Evolutionary conservation across 192 early-diverging fungal genomes (phyloP).

Genomic region (Jimgerdemannia flammicorona): DNA sequence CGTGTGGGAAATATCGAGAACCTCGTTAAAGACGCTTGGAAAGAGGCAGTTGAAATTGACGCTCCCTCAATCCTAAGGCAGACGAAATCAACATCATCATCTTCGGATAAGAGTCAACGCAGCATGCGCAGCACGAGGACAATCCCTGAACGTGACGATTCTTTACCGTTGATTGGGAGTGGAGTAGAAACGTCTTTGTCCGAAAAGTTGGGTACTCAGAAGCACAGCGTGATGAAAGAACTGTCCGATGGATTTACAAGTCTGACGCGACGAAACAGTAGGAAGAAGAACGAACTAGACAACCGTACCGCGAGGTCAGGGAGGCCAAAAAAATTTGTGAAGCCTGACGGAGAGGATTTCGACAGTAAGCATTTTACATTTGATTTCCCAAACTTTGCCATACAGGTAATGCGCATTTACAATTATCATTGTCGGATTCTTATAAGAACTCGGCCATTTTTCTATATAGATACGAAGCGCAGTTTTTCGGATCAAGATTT

Average conservation of each 20-base stretch:
- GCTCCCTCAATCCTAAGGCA: conserved; percentile 7
- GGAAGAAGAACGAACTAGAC: conserved; percentile 14
- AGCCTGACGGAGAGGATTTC: conserved; percentile 8
- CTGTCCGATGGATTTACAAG: conserved; percentile 17
- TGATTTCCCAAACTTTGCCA: background rate
- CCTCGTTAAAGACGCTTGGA: conserved; percentile 26
- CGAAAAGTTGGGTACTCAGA: conserved; percentile 5
- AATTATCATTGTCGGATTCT: too few relatives aligned
- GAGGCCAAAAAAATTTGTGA: conserved; percentile 1
- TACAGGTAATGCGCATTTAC: background rate
- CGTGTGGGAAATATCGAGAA: conserved; percentile 45
- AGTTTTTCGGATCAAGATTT: conserved; percentile 21
- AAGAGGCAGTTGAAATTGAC: background rate
- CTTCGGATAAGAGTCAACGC: conserved; percentile 18
- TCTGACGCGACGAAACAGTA: conserved; percentile 26
- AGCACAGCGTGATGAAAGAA: conserved; percentile 21
- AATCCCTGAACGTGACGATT: background rate
- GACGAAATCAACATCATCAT: conserved; percentile 22
- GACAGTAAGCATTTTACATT: background rate
- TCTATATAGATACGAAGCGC: conserved; percentile 4
- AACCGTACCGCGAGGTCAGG: conserved; percentile 5
- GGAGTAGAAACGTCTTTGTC: background rate
- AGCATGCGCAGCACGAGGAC: conserved; percentile 6
- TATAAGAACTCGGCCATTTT: too few relatives aligned
- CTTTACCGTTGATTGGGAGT: background rate